Conservation (phyloP, 164 flowering plant genomes). For the Vitis cinerea region DNA sequence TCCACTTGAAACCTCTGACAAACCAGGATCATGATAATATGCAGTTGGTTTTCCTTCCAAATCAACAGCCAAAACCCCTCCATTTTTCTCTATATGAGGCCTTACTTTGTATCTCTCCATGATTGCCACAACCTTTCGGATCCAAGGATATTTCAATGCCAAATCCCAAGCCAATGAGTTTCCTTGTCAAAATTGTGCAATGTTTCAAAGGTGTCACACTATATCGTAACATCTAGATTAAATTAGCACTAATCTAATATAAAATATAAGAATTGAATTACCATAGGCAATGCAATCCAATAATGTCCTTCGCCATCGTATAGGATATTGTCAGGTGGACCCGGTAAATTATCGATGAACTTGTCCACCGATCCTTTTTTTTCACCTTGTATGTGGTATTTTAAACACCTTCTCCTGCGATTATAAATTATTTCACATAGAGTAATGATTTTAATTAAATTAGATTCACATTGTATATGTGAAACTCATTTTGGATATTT, state of each 20-base stretch:
- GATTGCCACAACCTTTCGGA: conserved; percentile 42
- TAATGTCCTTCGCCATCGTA: conserved; percentile 66
- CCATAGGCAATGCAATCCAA: conserved; percentile 59
- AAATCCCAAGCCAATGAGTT: conserved; percentile 7
- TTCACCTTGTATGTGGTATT: conserved; percentile 51
- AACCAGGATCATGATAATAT: conserved; percentile 38
- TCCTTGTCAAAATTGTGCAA: not conserved
- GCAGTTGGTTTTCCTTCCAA: conserved; percentile 52
- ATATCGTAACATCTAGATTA: too few relatives aligned
- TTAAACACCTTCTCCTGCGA: conserved; percentile 74
- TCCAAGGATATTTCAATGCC: conserved; percentile 24
- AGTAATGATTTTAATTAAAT: too few relatives aligned
- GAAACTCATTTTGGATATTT: too few relatives aligned
- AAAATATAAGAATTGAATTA: conserved; percentile 12
- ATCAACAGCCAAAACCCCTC: conserved; percentile 55
- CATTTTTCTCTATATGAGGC: conserved; percentile 16
- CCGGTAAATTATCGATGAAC: conserved; percentile 59
- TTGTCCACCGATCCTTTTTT: conserved; percentile 51
- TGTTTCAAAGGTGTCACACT: too few relatives aligned
- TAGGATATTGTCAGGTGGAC: conserved; percentile 70
- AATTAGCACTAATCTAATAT: too few relatives aligned
- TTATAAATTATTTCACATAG: too few relatives aligned
- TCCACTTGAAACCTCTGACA: too few relatives aligned
- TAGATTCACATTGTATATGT: too few relatives aligned
- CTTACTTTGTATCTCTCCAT: conserved; percentile 17